A percentile compares a stretch with the other conserved stretches of the same genome.
phyloP scores from a whole-genome alignment of 148 eudicot species.

The Nepenthes gracilis region DNA sequence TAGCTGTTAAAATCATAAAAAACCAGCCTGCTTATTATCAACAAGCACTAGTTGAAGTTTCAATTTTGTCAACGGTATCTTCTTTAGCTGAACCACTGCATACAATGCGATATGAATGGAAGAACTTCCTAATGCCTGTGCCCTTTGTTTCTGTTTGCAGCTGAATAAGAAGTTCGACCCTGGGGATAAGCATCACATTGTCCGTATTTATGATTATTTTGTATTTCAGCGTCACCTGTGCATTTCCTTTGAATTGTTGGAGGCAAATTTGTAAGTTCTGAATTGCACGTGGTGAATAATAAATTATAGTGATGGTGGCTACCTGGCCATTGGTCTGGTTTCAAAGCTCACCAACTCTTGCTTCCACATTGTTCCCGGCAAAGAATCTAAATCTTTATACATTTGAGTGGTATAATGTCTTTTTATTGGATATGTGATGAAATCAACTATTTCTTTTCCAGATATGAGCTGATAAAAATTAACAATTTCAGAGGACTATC shows the following conservation, averaged over 20 bases:
- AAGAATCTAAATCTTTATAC: neutral
- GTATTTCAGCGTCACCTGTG: conserved; percentile 85
- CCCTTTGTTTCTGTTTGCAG: conserved; percentile 25
- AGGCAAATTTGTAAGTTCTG: conserved; percentile 68
- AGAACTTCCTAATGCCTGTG: conserved; percentile 7
- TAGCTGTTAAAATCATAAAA: conserved; percentile 88
- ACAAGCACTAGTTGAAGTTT: conserved; percentile 94
- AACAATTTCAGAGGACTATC: conserved; percentile 82
- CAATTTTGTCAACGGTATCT: conserved; percentile 70
- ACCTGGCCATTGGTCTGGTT: neutral
- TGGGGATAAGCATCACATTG: conserved; percentile 93
- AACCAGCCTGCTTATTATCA: conserved; percentile 97
- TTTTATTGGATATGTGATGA: neutral
- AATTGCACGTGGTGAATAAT: neutral
- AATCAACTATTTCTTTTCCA: conserved; percentile 12
- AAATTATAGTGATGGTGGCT: neutral
- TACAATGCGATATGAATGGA: conserved; percentile 2
- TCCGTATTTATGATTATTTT: conserved; percentile 89
- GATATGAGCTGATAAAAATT: conserved; percentile 89
- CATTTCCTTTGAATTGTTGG: conserved; percentile 89
- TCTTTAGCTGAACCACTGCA: conserved; percentile 10
- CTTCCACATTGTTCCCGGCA: neutral
- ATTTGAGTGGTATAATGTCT: neutral
- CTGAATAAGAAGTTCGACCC: conserved; percentile 88
- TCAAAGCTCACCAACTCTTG: neutral